Evolutionary conservation across 2,329 filamentous ascomycete genomes (phyloP), one percentile per base, ranked within the genome.

Genomic region (Neopestalotiopsis clavispora): DNA sequence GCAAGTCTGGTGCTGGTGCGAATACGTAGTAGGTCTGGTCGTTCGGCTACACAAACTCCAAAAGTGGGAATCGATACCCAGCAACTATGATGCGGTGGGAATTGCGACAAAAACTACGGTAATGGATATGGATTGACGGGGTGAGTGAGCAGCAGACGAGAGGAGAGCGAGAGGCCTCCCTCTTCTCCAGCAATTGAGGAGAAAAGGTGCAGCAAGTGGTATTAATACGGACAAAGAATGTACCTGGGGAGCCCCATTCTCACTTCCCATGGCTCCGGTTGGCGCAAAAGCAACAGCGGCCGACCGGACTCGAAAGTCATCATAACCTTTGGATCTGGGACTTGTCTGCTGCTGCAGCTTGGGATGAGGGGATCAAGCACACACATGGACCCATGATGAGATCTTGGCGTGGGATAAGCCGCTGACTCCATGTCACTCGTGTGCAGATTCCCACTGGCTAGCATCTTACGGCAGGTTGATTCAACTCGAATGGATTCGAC

Each of bases 11-110:
- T 38, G 34, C 34, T 38, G 6, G 4, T 38, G 34, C 34, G 5
- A 38, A 38, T 38, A 38, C 34, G 34, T 38, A 38, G 34, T 38
- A 38, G 34, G 6, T 34, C 13, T 10, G 30, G 14, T 28, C 10
- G 57, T 59, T 28, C 30, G 23, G 23, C 23, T 17, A 30, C 57
- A 34, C 57, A 34, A 34, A 30, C 57, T 59, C 23, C 32, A 64
- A 64, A 64, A 49, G 61, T 49, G 38, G 61, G 61, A 64, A 64
- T 64, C 61, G 20, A 64, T 52, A 64, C 61, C 61, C 42, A 32
- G 61, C 61, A 62, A 42, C 59, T 64, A 45, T 64, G 38, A 28
- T 52, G 61, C 20, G 61, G 61, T 64, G 61, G 38, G 23, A 64
- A 32, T 62, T 42, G 59, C 32, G 34, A 62, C 38, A 52, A 52